Evolutionary conservation across 176 grass and related monocot genomes (phyloP), one percentile per base, ranked within the genome.

Genomic region (Cocos nucifera): DNA sequence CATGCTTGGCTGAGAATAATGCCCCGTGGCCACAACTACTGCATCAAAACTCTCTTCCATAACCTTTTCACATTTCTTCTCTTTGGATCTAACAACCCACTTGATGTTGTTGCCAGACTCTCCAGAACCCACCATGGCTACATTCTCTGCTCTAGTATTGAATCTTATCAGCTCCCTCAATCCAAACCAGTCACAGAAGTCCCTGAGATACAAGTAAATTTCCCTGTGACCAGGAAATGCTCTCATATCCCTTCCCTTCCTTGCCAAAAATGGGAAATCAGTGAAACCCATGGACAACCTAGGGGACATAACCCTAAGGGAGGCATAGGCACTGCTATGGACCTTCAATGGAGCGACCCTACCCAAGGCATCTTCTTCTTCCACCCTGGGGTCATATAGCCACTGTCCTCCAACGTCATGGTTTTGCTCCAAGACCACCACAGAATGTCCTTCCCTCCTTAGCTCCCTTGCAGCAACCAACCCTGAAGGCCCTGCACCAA

Each of bases 371-470:
- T 72, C 59, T 24, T 35, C 49, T 5, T 0, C 50, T 35, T 81
- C 63, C 53, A 22, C 27, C 0, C 0, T 14, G 1, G 73, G 21
- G 26, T 77, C 73, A 51, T 81, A 86, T 50, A 86, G 64, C 83
- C 83, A 86, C 50, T 73, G 63, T n/a, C 83, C 73, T 25, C 83
- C 83, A 1, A 74, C 65, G 22, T 61, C 67, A 22, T 9, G 8
- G n/a, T 35, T 56, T 66, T 81, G 68, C 68, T 86, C 82, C 51
- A 85, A 12, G 10, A 85, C 67, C 12, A 70, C 63, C 12, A 86
- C 73, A 5, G 15, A 19, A 54, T 73, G 83, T 19, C 73, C 71
- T 56, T 85, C 82, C 17, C 51, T 63, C 7, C 20, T 68, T 18
- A 85, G 72, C 77, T 85, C 77, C 23, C 72, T 74, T 10, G 82